These are phyloP conservation scores for Vigna reflexopilosa DNA, from an alignment of 306 rosid species.

Conservation along the genomic window DNA sequence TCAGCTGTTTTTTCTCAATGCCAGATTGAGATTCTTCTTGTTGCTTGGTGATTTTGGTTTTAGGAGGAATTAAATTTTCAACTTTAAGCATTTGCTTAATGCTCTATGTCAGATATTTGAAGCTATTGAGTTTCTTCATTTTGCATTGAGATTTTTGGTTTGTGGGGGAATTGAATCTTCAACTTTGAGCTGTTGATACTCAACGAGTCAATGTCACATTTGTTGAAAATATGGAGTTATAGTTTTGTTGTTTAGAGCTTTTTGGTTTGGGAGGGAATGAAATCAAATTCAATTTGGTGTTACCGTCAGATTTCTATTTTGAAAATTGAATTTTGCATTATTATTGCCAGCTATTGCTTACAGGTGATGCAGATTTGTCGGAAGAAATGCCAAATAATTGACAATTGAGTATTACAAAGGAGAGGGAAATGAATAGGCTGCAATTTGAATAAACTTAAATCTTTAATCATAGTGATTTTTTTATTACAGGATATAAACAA, in stretches of 20 bases:
- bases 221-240: neutral
- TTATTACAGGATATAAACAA: neutral
- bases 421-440: neutral
- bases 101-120: neutral
- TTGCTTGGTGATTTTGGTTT: neutral
- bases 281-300: conserved; percentile 33
- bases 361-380: conserved; percentile 12
- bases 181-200: neutral
- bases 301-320: neutral
- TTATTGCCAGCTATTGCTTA: neutral
- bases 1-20: neutral
- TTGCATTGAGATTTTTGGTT: neutral
- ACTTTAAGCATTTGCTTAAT: neutral
- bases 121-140: neutral
- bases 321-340: conserved; percentile 33
- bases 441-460: neutral
- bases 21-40: neutral
- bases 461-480: neutral
- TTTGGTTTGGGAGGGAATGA: neutral
- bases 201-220: no score
- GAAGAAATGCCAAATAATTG: neutral
- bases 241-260: neutral
- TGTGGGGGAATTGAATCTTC: neutral
- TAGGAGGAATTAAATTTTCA: neutral
- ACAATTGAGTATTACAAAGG: neutral